Conservation (phyloP, 2,329 filamentous ascomycete genomes). For the Penicillium rolfsii region DNA sequence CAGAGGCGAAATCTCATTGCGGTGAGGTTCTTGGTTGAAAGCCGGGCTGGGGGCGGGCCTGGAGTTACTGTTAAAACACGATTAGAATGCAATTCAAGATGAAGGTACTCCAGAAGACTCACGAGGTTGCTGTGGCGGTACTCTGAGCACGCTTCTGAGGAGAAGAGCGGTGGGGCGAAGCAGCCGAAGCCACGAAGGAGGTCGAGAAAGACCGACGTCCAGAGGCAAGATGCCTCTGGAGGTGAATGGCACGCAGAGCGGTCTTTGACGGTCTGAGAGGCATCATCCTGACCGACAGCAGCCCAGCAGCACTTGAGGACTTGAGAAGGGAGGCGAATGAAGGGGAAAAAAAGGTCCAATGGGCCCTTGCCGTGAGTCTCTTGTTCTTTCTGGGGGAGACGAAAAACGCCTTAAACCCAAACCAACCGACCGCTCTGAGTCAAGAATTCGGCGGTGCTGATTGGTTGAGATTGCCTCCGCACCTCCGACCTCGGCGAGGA, state of each 20-base stretch:
- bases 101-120: constrained; percentile 42
- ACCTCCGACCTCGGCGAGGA: constrained; percentile 37
- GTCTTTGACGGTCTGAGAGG: constrained; percentile 54
- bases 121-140: constrained; percentile 58
- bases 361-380: constrained; percentile 29
- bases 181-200: constrained; percentile 48
- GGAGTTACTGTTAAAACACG: constrained; percentile 49
- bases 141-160: constrained; percentile 51
- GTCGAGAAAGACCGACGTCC: constrained; percentile 49
- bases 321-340: constrained; percentile 20
- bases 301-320: constrained; percentile 35
- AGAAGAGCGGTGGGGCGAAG: constrained; percentile 52
- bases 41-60: constrained; percentile 66
- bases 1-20: constrained; percentile 70
- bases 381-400: constrained; percentile 21
- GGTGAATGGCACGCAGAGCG: constrained; percentile 52
- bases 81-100: constrained; percentile 19
- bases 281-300: constrained; percentile 51
- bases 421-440: constrained; percentile 27
- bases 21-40: constrained; percentile 57
- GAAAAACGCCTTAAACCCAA: constrained; percentile 30
- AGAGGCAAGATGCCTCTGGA: constrained; percentile 46
- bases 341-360: constrained; percentile 29
- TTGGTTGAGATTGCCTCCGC: constrained; percentile 28
- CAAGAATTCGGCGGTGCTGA: constrained; percentile 31